phyloP scores from a whole-genome alignment of 2,329 filamentous ascomycete species.

The Rhynchosporium graminicola region DNA sequence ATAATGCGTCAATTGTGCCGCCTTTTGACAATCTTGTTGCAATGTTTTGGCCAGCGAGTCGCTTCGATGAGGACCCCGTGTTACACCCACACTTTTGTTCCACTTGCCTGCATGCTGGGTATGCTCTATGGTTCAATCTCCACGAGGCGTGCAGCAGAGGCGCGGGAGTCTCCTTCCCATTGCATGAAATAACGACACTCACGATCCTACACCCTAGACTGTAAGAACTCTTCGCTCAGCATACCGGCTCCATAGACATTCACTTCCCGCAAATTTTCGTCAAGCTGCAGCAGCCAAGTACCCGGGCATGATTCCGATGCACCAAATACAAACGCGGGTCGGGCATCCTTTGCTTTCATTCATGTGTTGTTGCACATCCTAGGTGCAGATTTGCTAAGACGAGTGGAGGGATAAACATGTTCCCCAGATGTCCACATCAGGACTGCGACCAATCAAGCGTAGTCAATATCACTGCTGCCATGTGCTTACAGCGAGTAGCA shows the following conservation, averaged over 20 bases:
- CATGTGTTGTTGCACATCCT: background rate
- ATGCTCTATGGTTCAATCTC: conserved; percentile 4
- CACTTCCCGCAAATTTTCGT: conserved; percentile 13
- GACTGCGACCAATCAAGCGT: no score
- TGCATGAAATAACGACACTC: background rate
- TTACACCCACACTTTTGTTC: background rate
- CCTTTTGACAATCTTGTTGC: background rate
- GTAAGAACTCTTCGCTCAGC: background rate
- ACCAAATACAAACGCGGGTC: background rate
- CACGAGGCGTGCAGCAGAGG: background rate
- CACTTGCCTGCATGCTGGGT: background rate
- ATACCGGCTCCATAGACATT: background rate
- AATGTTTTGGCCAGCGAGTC: background rate
- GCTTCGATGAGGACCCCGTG: background rate
- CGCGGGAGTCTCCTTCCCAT: background rate
- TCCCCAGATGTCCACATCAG: no score
- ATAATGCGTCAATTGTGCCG: background rate
- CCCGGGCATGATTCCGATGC: background rate
- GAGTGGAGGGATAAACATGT: no score
- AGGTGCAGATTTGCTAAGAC: background rate
- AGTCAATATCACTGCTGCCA: background rate
- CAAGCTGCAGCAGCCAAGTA: background rate
- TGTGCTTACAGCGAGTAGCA: background rate
- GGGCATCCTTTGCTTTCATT: background rate
- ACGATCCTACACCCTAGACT: background rate